Evolutionary conservation across 1,139 yeast genomes (phyloP).

Genomic region (Zygosaccharomyces sapae): DNA sequence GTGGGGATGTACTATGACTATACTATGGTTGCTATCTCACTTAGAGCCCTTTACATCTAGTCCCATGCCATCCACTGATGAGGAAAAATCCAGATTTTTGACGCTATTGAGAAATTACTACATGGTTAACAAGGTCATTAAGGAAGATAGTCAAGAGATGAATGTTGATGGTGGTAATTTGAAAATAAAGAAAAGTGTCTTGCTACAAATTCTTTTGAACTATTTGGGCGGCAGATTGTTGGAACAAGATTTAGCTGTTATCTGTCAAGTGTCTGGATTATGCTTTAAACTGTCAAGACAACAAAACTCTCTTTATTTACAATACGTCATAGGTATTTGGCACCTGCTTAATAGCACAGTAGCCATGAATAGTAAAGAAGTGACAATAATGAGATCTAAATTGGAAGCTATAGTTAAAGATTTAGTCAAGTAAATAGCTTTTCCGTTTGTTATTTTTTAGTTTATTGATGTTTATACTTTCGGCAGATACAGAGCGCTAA

Average conservation of each 20-base stretch:
- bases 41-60: slow-evolving; percentile 32
- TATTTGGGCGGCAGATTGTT: slow-evolving; percentile 32
- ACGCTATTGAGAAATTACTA: slow-evolving; percentile 26
- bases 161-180: slow-evolving; percentile 3
- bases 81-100: slow-evolving; percentile 19
- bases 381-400: slow-evolving; percentile 27
- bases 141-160: slow-evolving; percentile 4
- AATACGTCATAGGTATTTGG: slow-evolving; percentile 33
- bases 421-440: not conserved
- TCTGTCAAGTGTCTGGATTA: slow-evolving; percentile 26
- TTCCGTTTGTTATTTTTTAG: not conserved
- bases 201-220: slow-evolving; percentile 28
- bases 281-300: slow-evolving; percentile 30
- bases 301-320: slow-evolving; percentile 21
- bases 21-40: slow-evolving; percentile 31
- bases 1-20: slow-evolving; percentile 30
- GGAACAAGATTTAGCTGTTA: slow-evolving; percentile 29
- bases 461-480: not conserved
- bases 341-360: slow-evolving; percentile 33
- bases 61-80: slow-evolving; percentile 30
- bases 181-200: slow-evolving; percentile 27
- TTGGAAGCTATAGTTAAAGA: slow-evolving; percentile 22
- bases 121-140: slow-evolving; percentile 18
- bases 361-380: slow-evolving; percentile 33
- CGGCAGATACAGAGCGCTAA: not conserved